Evolutionary conservation across 2,329 filamentous ascomycete genomes (phyloP), one percentile per base, ranked within the genome.

Genomic region (Paramyrothecium roridum): DNA sequence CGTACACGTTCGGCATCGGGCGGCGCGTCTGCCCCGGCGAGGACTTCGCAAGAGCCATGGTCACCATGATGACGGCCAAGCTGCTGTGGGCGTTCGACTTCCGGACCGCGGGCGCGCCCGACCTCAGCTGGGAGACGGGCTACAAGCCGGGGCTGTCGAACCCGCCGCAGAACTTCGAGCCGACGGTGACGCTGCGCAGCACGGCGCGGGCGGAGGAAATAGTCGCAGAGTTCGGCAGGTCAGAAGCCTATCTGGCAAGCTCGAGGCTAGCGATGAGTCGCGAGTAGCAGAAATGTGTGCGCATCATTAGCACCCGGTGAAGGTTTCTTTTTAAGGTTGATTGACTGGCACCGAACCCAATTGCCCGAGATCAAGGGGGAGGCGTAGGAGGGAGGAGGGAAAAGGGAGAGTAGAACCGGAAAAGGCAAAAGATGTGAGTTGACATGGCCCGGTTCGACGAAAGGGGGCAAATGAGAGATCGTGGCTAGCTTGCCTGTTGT

Each of bases 41-140:
- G n/a, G 49, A 51, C n/a, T 51, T 51, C n/a, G 49, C 30, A 30
- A 37, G 22, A 20, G 21, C 30, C 23, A 34, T 33, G 49, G 19
- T 51, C 30, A 26, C 37, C 30, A 21, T 51, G 23, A 34, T 40
- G 19, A 19, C 17, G 23, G 33, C 49, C 8, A 51, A 40, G 33
- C 30, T 51, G 16, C 26, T 51, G 30, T 51, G 49, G 49, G 49
- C 49, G n/a, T 51, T 51, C 33, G 49, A 51, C 33, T 40, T 21
- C 33, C 16, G 8, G 23, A 30, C 13, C 17, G 30, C 17, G 12
- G 49, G 19, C n/a, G n/a, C 13, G n/a, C 26, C 33, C 13, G 49
- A 51, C 33, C 23, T 51, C 30, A 51, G 49, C 49, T 51, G 49
- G 49, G 49, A 51, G 30, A 51, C 49, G 13, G 49, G 49, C 16